Base-by-base conservation (phyloP, 495 filamentous ascomycete species). In the Penicillium cinerascens region DNA sequence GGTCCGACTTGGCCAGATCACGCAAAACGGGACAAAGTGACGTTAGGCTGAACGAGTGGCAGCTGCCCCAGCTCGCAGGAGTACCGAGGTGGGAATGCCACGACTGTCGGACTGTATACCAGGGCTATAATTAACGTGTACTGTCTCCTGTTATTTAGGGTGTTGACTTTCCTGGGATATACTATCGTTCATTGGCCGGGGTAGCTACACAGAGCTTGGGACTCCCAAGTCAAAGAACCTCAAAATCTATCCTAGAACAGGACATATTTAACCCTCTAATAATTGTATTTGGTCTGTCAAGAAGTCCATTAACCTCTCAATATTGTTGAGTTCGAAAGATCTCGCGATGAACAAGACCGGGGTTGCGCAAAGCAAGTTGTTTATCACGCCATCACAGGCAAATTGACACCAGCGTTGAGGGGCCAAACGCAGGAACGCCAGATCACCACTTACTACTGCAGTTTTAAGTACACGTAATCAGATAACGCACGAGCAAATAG, bases 11-110 rank as follows among this genome's bases (percentile, higher is more conserved):
- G 59, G 49, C 49, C 25, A 35, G 20, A 60, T 57, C 63, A 65
- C 63, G 63, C 63, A 63, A 65, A 39, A 49, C 40, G 2, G 16
- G 48, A 46, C 26, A 36, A 51, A 60, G 42, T 65, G 63, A 65
- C 59, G 63, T 54, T 42, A 58, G 51, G 51, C 21, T 41, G 39
- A 17, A 35, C 53, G 50, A 63, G 51, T 63, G 29, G 33, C 18
- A 38, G 47, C 26, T 26, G 25, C 26, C 26, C 10, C 29, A 33
- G 29, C 13, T 33, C 2, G 29, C 11, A 33, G 11, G 45, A 13
- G 13, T 18, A 18, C 36, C 10, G 35, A 18, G 10, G 20, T 21
- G 13, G 27, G 16, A 18, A 15, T 35, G n/a, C 46, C 10, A n/a
- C 18, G 2, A n/a, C 5, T 21, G 23, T 29, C 35, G 25, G 42